A percentile compares a stretch with the other conserved stretches of the same genome.
These are phyloP conservation scores for Pterocarpus santalinus DNA, from an alignment of 306 rosid species.

Conservation along the genomic window DNA sequence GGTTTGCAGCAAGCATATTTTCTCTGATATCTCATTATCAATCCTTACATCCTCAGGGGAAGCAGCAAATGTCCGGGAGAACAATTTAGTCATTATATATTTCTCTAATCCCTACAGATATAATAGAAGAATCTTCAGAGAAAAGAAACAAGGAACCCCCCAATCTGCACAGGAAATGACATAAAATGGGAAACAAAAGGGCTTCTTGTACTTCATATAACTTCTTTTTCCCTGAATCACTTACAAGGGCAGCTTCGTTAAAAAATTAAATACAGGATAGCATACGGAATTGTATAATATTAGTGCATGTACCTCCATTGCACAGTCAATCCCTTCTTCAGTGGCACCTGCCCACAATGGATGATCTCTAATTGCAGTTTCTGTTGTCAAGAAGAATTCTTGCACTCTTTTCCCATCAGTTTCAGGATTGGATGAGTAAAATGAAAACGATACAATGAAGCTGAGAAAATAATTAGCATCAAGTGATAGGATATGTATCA, in stretches of 20 bases:
- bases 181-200: slow-evolving; percentile 14
- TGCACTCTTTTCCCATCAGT: slow-evolving; percentile 57
- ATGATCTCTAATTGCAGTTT: slow-evolving; percentile 60
- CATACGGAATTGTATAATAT: background rate
- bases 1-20: slow-evolving; percentile 53
- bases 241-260: slow-evolving; percentile 10
- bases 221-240: slow-evolving; percentile 22
- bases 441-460: slow-evolving; percentile 61
- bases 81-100: slow-evolving; percentile 67
- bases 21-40: slow-evolving; percentile 54
- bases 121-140: background rate
- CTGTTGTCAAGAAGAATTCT: slow-evolving; percentile 59
- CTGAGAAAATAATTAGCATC: slow-evolving; percentile 37
- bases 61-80: slow-evolving; percentile 58
- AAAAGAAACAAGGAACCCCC: background rate
- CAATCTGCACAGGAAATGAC: slow-evolving; percentile 4
- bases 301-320: slow-evolving; percentile 60
- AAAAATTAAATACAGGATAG: background rate
- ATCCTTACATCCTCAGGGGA: slow-evolving; percentile 53
- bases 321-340: slow-evolving; percentile 57
- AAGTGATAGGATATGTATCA: background rate
- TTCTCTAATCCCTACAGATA: slow-evolving; percentile 61
- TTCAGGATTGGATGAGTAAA: slow-evolving; percentile 55
- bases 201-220: background rate
- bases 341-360: slow-evolving; percentile 63